A percentile compares a stretch with the other conserved stretches of the same genome.
These are phyloP conservation scores for Venustampulla echinocandica DNA, from an alignment of 495 filamentous ascomycete genomes.

Conservation along the genomic window DNA sequence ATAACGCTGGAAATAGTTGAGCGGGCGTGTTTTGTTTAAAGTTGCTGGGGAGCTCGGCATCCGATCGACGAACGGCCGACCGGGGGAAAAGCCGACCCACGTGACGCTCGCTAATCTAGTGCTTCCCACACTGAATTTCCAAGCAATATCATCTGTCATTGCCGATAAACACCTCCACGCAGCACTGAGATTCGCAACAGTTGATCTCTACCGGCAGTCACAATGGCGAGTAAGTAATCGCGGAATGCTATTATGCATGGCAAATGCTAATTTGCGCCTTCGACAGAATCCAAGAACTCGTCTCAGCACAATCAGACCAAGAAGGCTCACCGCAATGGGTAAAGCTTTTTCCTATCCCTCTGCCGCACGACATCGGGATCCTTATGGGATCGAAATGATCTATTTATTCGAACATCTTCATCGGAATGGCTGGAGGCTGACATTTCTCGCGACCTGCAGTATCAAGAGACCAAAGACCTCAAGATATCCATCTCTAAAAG, in stretches of 20 bases:
- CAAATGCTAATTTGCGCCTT: background rate
- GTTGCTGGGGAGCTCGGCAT: no score
- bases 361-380: background rate
- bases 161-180: no score
- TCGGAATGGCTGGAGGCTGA: conserved; percentile 6
- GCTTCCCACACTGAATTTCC: no score
- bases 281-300: conserved; percentile 10
- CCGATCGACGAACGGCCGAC: no score
- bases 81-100: no score
- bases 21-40: no score
- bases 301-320: conserved; percentile 67
- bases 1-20: no score
- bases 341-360: conserved; percentile 27
- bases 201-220: conserved; percentile 3
- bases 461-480: conserved; percentile 99
- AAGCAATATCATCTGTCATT: no score
- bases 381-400: background rate
- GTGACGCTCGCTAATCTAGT: no score
- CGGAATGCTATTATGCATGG: background rate
- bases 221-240: conserved; percentile 9
- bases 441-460: conserved; percentile 37
- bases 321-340: conserved; percentile 99
- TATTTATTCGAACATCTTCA: background rate
- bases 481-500: conserved; percentile 96
- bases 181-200: background rate